Evolutionary conservation across 352 stramenopile genomes (phyloP).

Genomic region (Phytophthora cryptogea): DNA sequence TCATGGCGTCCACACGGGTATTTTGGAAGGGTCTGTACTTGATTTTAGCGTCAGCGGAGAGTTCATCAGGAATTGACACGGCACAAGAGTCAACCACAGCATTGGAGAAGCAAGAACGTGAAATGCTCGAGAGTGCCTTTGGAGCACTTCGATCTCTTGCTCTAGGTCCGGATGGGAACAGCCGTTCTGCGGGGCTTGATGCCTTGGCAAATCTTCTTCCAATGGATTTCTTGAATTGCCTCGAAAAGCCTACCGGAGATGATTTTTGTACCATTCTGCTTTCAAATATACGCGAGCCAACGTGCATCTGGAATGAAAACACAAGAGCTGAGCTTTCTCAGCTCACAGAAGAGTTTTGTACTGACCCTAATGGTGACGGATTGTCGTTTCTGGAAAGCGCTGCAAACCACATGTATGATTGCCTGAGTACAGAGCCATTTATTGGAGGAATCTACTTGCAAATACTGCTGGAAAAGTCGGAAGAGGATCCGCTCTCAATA

Average conservation of each 20-base stretch:
- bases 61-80: conserved; percentile 43
- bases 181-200: conserved; percentile 57
- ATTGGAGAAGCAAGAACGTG: conserved; percentile 64
- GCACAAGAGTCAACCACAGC: conserved; percentile 40
- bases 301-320: conserved; percentile 77
- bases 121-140: conserved; percentile 82
- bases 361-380: conserved; percentile 49
- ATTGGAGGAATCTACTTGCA: conserved; percentile 75
- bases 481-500: conserved; percentile 51
- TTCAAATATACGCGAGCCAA: conserved; percentile 76
- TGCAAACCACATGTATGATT: conserved; percentile 83
- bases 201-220: conserved; percentile 72
- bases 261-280: conserved; percentile 76
- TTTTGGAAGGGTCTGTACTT: conserved; percentile 85
- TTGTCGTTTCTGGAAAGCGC: conserved; percentile 73
- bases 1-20: conserved; percentile 63
- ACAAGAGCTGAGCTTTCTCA: conserved; percentile 71
- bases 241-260: conserved; percentile 69
- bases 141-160: conserved; percentile 60
- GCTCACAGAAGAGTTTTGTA: conserved; percentile 77
- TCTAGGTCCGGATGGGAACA: conserved; percentile 57
- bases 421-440: conserved; percentile 65
- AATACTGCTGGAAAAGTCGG: conserved; percentile 69
- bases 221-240: conserved; percentile 72
- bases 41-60: conserved; percentile 71